Evolutionary conservation across 441 rosid genomes (phyloP).

Genomic region (Mallotus japonicus): DNA sequence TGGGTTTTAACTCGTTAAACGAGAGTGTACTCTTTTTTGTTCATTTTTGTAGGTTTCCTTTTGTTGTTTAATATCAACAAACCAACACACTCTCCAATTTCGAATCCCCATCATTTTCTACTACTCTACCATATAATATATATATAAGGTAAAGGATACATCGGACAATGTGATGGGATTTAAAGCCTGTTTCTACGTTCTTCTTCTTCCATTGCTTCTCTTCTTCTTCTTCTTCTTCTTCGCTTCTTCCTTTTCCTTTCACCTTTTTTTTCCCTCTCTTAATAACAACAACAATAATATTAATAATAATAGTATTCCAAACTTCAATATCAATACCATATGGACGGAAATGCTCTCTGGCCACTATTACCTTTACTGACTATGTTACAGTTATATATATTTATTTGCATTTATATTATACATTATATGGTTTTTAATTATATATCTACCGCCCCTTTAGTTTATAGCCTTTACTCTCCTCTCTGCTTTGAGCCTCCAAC

Average conservation of each 20-base stretch:
- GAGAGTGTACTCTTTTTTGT: constrained; percentile 34
- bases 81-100: constrained; percentile 31
- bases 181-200: constrained; percentile 36
- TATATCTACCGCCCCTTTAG: neutral
- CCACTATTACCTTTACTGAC: constrained; percentile 30
- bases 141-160: constrained; percentile 37
- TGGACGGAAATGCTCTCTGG: constrained; percentile 29
- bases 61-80: constrained; percentile 42
- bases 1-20: constrained; percentile 43
- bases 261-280: constrained; percentile 14
- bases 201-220: constrained; percentile 19
- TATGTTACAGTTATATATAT: constrained; percentile 22
- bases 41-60: constrained; percentile 38
- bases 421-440: neutral
- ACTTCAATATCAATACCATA: constrained; percentile 35
- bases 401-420: neutral
- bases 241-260: constrained; percentile 1
- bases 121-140: constrained; percentile 14
- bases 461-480: constrained; percentile 9
- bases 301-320: constrained; percentile 30
- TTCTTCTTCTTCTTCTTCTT: constrained; percentile 24
- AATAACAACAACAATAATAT: neutral
- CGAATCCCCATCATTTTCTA: constrained; percentile 49
- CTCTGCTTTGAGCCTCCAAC: constrained; percentile 37
- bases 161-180: constrained; percentile 50